These are phyloP conservation scores for Stachybotrys chlorohalonatus DNA, from an alignment of 2,329 filamentous ascomycete species.

Conservation along the genomic window DNA sequence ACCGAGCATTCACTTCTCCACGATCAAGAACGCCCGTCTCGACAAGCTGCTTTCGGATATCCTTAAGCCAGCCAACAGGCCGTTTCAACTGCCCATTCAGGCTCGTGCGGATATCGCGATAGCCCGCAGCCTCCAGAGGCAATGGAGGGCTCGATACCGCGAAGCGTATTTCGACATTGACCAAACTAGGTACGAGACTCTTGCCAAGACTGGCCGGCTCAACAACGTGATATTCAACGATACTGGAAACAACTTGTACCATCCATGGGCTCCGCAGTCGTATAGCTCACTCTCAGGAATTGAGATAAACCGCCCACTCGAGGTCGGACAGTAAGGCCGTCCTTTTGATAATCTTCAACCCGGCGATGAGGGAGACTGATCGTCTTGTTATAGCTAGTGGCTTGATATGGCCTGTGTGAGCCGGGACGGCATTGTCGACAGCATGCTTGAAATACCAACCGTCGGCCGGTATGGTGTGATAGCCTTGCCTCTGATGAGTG, in stretches of 20 bases:
- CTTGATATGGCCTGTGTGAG: constrained; percentile 45
- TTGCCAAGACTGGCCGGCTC: constrained; percentile 28
- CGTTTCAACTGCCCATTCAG: constrained; percentile 14
- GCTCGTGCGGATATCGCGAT: constrained; percentile 23
- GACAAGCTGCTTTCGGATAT: constrained; percentile 37
- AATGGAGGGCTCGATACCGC: constrained; percentile 34
- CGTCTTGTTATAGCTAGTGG: constrained; percentile 41
- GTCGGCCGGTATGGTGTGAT: constrained; percentile 35
- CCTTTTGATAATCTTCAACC: too few species aligned
- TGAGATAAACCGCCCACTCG: constrained; percentile 31
- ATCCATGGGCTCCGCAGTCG: constrained; percentile 27
- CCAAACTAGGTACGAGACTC: constrained; percentile 25
- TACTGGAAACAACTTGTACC: constrained; percentile 16
- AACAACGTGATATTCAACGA: constrained; percentile 30
- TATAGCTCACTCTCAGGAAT: constrained; percentile 26
- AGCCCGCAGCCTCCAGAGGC: constrained; percentile 29
- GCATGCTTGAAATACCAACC: constrained; percentile 33
- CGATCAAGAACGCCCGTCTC: constrained; percentile 27
- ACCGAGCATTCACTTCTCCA: constrained; percentile 26
- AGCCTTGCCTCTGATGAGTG: constrained; percentile 41
- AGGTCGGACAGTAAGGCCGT: constrained; percentile 38
- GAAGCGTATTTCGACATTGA: constrained; percentile 37
- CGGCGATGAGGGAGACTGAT: constrained; percentile 4
- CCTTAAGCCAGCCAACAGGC: constrained; percentile 18
- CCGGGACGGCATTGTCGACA: constrained; percentile 44